A percentile compares a stretch with the other conserved stretches of the same genome.
Conservation (phyloP, 257 asterid genomes). For the Lycium ferocissimum region DNA sequence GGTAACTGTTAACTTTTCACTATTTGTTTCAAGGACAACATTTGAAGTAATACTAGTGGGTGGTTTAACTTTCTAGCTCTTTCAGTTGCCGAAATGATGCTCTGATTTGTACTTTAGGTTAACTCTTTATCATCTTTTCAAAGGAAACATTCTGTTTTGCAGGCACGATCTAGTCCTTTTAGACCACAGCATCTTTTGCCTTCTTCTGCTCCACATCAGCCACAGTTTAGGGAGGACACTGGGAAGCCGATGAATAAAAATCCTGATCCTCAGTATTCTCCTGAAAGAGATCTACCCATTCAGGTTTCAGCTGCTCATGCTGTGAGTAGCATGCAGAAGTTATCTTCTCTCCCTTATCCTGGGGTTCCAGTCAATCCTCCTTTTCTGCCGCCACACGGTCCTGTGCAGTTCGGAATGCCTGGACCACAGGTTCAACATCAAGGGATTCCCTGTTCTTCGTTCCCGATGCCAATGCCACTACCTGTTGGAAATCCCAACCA, state of each 20-base stretch:
- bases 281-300: conserved; percentile 28
- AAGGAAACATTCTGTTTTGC: neutral
- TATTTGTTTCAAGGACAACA: neutral
- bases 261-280: conserved; percentile 27
- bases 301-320: conserved; percentile 28
- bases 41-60: neutral
- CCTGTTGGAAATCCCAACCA: conserved; percentile 33
- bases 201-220: conserved; percentile 29
- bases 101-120: neutral
- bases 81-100: conserved; percentile 18
- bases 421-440: conserved; percentile 33
- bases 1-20: neutral
- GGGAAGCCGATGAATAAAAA: conserved; percentile 29
- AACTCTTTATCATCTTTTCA: neutral
- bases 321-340: conserved; percentile 26
- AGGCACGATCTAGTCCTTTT: conserved; percentile 29
- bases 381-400: conserved; percentile 33
- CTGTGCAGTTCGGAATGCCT: conserved; percentile 25
- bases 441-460: conserved; percentile 32
- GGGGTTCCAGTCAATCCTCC: conserved; percentile 33
- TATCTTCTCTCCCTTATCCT: conserved; percentile 31
- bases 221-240: conserved; percentile 29
- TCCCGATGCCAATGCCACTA: conserved; percentile 33
- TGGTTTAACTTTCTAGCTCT: conserved; percentile 9
- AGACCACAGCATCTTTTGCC: conserved; percentile 25